phyloP scores from a whole-genome alignment of 2,329 filamentous ascomycete species.

The Pseudocercospora crystallina region DNA sequence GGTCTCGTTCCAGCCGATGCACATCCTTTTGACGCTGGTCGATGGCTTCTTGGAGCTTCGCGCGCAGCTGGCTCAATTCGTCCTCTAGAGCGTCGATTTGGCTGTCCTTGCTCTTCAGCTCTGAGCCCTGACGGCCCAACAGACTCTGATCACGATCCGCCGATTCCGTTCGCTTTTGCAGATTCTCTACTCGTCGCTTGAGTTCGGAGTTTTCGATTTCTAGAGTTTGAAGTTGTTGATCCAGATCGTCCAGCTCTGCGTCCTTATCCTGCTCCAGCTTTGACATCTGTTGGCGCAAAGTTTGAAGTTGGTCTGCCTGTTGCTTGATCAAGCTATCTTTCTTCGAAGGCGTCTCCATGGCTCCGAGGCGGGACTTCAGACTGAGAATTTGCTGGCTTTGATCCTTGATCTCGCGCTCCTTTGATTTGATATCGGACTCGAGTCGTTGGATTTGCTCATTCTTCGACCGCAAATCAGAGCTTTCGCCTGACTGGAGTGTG shows the following conservation, averaged over 20 bases:
- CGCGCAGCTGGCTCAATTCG: conserved; percentile 42
- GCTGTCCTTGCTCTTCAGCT: conserved; percentile 25
- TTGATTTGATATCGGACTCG: conserved; percentile 39
- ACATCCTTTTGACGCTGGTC: conserved; percentile 37
- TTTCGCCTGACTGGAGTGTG: conserved; percentile 32
- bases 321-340: conserved; percentile 38
- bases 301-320: conserved; percentile 36
- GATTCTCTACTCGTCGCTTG: conserved; percentile 25
- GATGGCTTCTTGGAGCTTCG: conserved; percentile 36
- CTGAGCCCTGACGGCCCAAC: conserved; percentile 28
- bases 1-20: conserved; percentile 43
- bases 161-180: conserved; percentile 22
- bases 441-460: conserved; percentile 38
- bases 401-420: conserved; percentile 31
- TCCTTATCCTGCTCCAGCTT: conserved; percentile 39
- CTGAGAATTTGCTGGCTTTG: conserved; percentile 34
- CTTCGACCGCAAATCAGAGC: conserved; percentile 32
- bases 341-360: conserved; percentile 39
- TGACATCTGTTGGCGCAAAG: conserved; percentile 33
- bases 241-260: conserved; percentile 38
- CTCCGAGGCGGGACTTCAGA: conserved; percentile 34
- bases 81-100: conserved; percentile 39
- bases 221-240: conserved; percentile 33
- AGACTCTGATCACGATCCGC: conserved; percentile 31
- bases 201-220: conserved; percentile 34